Conservation (phyloP, 148 eudicot species). For the Diospyros lotus region DNA sequence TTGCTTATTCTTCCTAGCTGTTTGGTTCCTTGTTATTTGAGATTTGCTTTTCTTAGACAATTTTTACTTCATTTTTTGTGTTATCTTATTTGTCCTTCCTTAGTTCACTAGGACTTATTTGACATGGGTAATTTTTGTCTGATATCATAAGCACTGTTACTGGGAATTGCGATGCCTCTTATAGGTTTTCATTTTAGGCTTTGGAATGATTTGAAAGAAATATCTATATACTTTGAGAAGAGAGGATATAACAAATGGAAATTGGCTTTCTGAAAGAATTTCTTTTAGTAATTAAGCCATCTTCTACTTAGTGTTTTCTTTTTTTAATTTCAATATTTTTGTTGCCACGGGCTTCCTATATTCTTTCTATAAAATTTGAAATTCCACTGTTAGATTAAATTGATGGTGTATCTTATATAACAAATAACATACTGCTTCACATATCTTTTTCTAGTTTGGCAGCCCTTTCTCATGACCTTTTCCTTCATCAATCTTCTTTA, state of each 20-base stretch:
- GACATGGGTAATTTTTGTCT: not conserved
- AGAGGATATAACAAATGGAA: not conserved
- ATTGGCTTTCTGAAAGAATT: not conserved
- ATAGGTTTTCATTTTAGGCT: not conserved
- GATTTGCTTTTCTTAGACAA: not conserved
- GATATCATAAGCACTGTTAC: not conserved
- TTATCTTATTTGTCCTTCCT: too few relatives aligned
- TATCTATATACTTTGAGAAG: not conserved
- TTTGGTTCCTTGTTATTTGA: not conserved
- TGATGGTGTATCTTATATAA: not conserved
- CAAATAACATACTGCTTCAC: not conserved
- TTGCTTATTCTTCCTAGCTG: not conserved
- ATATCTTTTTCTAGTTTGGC: not conserved
- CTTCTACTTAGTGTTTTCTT: not conserved
- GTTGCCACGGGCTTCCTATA: too few relatives aligned
- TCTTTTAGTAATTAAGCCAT: not conserved
- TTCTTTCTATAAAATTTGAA: not conserved
- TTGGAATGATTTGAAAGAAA: constrained; percentile 1
- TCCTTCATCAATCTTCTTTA: not conserved
- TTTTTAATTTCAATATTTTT: not conserved
- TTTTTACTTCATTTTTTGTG: not conserved
- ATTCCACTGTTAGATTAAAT: not conserved
- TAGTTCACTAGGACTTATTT: too few relatives aligned
- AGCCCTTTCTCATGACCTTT: not conserved
- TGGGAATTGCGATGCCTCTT: not conserved